Percentiles rank a stretch among this genome's conserved stretches.
Evolutionary conservation across 331 rosid genomes (phyloP).

Genomic region (Rosa hybrid): DNA sequence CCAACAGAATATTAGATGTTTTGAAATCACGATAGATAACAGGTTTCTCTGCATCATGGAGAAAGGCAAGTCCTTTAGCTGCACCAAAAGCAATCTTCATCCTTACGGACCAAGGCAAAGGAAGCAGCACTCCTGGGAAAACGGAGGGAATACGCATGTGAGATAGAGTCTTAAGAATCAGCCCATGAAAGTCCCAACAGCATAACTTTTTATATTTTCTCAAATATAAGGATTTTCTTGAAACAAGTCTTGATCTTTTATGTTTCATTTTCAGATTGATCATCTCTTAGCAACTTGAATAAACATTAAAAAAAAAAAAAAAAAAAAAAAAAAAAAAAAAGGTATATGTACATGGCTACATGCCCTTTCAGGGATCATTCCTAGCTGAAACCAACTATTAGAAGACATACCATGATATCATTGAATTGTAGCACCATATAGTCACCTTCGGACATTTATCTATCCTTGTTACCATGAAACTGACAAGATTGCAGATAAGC

Average conservation of each 20-base stretch:
- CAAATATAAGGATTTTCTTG: neutral
- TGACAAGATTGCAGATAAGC: neutral
- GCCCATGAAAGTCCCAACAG: slow-evolving; percentile 6
- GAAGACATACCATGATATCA: neutral
- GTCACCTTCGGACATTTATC: neutral
- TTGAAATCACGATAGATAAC: slow-evolving; percentile 98
- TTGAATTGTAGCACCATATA: neutral
- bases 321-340: no score
- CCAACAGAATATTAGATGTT: slow-evolving; percentile 90
- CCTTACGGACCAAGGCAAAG: slow-evolving; percentile 93
- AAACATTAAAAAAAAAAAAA: neutral
- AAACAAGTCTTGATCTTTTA: neutral
- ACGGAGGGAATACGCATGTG: slow-evolving; percentile 4
- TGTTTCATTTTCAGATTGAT: slow-evolving; percentile 11
- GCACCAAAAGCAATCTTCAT: slow-evolving; percentile 98
- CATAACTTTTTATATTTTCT: neutral
- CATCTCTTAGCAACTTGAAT: neutral
- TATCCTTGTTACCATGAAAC: neutral
- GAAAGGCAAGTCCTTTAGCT: slow-evolving; percentile 98
- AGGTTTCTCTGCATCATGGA: slow-evolving; percentile 95
- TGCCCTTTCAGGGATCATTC: slow-evolving; percentile 5
- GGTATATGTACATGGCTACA: neutral
- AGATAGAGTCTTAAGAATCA: slow-evolving; percentile 5
- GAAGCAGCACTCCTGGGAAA: slow-evolving; percentile 79
- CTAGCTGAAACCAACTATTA: neutral